Evolutionary conservation across 2,329 filamentous ascomycete genomes (phyloP), one percentile per base, ranked within the genome.

Genomic region (Seiridium cupressi): DNA sequence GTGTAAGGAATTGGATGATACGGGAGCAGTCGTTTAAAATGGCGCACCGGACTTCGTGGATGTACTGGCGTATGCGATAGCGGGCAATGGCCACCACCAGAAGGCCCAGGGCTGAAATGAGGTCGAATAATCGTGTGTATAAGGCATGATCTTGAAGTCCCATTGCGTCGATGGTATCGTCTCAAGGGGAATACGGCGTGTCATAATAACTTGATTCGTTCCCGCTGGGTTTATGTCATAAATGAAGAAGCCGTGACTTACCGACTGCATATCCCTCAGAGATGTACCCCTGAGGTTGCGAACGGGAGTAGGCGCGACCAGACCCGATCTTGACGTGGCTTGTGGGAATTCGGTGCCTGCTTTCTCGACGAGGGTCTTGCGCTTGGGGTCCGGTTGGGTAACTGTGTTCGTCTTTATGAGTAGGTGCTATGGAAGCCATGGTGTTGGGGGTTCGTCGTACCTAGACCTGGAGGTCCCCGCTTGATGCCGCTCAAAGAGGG

Each of bases 291-390:
- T 84, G 61, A 83, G 71, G 42, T 71, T 69, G 64, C 78, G 79
- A 59, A 74, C 70, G 58, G 73, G 78, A 55, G 74, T 72, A 42
- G 76, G 76, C 59, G 78, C 75, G 61, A 76, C 70, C 38, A 73
- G 69, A 55, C 74, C 71, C 11, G 78, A 70, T 49, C 74, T 72
- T 61, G 73, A 78, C 5, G 36, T 42, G 44, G 34, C 35, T 38
- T 76, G 46, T 18, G 76, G 72, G 62, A 79, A 81, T 61, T 89
- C 85, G 62, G 73, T 35, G 8, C 62, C 81, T 38, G 81, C 84
- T 64, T 79, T 78, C 59, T 88, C 84, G 26, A 73, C 74, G 34
- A 88, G 73, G 11, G 83, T 84, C 67, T 86, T 86, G 60, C 87
- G 80, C 73, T 90, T 89, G 3, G 84, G 68, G 55, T 86, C 81